Evolutionary conservation across 2,329 filamentous ascomycete species (phyloP).

Genomic region (Metarhizium brunneum): DNA sequence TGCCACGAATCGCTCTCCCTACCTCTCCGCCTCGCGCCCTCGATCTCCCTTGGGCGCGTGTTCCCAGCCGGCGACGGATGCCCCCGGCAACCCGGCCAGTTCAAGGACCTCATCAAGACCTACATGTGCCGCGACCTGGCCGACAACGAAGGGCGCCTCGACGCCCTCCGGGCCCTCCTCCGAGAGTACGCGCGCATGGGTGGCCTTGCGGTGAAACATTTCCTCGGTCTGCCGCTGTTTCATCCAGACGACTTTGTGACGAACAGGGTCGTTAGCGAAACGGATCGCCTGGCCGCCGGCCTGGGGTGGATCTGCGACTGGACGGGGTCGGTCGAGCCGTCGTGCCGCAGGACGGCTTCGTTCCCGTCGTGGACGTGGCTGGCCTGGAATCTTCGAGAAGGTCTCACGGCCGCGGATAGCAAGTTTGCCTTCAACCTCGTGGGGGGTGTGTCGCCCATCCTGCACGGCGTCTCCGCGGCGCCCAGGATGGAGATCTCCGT

Average conservation of each 20-base stretch:
- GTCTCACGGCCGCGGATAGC: constrained; percentile 1
- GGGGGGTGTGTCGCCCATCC: constrained; percentile 15
- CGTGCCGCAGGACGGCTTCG: constrained; percentile 11
- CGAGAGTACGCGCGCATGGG: constrained; percentile 18
- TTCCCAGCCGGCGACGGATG: constrained; percentile 16
- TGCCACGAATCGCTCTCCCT: constrained; percentile 27
- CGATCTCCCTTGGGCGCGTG: constrained; percentile 22
- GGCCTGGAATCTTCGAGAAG: constrained; percentile 21
- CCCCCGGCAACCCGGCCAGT: constrained; percentile 13
- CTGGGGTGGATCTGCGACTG: constrained; percentile 25
- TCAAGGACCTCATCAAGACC: constrained; percentile 19
- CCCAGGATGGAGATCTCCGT: constrained; percentile 24
- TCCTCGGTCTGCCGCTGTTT: constrained; percentile 26
- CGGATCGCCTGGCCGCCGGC: constrained; percentile 24
- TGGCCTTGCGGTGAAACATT: constrained; percentile 16
- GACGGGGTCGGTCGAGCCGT: constrained; percentile 14
- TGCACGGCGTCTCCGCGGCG: constrained; percentile 20
- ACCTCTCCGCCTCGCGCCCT: constrained; percentile 21
- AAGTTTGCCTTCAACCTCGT: constrained; percentile 23
- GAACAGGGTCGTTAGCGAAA: constrained; percentile 18
- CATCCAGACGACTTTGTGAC: constrained; percentile 21
- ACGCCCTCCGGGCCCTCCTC: constrained; percentile 24
- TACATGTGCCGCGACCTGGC: constrained; percentile 22
- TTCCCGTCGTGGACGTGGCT: constrained; percentile 31
- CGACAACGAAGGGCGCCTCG: constrained; percentile 19